Percentiles rank a stretch among this genome's conserved stretches.
phyloP scores from a whole-genome alignment of 2,329 filamentous ascomycete species.

The Talaromyces sp. region DNA sequence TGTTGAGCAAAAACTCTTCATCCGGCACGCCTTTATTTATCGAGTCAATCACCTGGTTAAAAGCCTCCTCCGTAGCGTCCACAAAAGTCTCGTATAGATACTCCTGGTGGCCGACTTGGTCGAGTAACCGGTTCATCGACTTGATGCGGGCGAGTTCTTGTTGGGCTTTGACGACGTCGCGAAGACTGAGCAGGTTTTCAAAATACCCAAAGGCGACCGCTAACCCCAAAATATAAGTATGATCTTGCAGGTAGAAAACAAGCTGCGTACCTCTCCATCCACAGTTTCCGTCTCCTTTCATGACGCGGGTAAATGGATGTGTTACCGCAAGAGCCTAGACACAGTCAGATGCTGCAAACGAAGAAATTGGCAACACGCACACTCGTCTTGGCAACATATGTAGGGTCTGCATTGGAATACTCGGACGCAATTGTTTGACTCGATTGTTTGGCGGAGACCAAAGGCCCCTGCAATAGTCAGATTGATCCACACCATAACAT shows the following conservation, averaged over 20 bases:
- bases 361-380: conserved; percentile 42
- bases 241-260: conserved; percentile 6
- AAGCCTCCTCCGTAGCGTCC: conserved; percentile 64
- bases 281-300: conserved; percentile 91
- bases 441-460: conserved; percentile 72
- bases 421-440: conserved; percentile 74
- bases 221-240: conserved; percentile 36
- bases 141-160: conserved; percentile 68
- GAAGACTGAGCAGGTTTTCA: conserved; percentile 69
- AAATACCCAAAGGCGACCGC: conserved; percentile 92
- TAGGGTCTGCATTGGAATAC: conserved; percentile 80
- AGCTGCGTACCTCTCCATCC: conserved; percentile 83
- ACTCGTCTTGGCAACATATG: conserved; percentile 80
- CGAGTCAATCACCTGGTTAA: conserved; percentile 58
- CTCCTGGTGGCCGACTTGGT: conserved; percentile 61
- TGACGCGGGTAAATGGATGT: conserved; percentile 80
- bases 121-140: conserved; percentile 65
- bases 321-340: conserved; percentile 69
- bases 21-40: conserved; percentile 53
- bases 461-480: conserved; percentile 59
- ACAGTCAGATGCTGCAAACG: background rate
- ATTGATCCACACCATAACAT: conserved; percentile 17
- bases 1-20: conserved; percentile 53
- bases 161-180: conserved; percentile 59
- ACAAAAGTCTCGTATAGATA: conserved; percentile 78